These are phyloP conservation scores for Botrytis porri DNA, from an alignment of 2,329 filamentous ascomycete species.

Conservation along the genomic window DNA sequence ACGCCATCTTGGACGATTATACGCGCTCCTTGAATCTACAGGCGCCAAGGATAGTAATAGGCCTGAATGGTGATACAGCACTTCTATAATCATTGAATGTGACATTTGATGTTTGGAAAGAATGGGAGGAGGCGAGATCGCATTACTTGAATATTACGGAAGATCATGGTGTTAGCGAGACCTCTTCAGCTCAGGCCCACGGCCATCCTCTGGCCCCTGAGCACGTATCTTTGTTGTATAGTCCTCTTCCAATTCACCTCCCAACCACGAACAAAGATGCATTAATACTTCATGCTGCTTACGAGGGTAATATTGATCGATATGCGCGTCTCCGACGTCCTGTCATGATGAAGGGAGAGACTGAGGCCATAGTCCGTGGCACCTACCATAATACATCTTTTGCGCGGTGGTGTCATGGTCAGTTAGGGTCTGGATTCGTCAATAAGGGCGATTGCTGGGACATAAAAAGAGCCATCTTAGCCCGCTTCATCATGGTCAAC, in stretches of 20 bases:
- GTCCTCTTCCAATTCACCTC: background rate
- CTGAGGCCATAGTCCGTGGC: background rate
- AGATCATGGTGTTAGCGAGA: background rate
- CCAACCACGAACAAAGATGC: background rate
- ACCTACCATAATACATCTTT: background rate
- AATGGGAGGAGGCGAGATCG: background rate
- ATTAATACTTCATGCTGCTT: background rate
- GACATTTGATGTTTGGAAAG: background rate
- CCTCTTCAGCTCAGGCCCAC: background rate
- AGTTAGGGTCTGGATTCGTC: too few relatives aligned
- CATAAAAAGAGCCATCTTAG: background rate
- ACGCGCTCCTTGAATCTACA: fast-evolving
- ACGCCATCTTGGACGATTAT: background rate
- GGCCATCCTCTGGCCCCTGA: background rate
- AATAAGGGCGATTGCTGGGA: too few relatives aligned
- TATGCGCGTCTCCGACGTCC: background rate
- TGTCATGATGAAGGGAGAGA: background rate
- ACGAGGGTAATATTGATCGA: background rate
- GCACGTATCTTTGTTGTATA: background rate
- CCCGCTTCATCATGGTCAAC: constrained; percentile 2
- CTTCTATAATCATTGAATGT: background rate
- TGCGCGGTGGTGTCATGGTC: background rate
- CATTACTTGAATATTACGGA: constrained; percentile 3
- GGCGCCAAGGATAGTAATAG: background rate
- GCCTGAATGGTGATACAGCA: background rate